Conservation (phyloP, 164 flowering plant species). For the Tinospora cordifolia region DNA sequence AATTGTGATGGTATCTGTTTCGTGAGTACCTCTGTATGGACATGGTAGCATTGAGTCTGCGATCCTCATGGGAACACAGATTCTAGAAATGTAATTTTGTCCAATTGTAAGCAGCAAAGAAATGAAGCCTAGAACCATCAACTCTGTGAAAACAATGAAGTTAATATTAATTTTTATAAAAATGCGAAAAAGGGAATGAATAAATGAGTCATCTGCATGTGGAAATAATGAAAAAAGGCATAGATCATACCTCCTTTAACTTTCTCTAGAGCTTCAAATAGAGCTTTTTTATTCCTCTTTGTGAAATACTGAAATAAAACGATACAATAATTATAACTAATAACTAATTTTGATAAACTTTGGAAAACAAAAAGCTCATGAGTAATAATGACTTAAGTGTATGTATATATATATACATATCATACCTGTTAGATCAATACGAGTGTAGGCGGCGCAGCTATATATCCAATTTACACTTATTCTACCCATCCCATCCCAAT, state of each 20-base stretch:
- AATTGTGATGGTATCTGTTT: constrained; percentile 10
- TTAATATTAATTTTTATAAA: no score
- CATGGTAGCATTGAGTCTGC: constrained; percentile 59
- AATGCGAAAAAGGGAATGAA: no score
- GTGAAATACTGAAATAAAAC: constrained; percentile 52
- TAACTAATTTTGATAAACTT: no score
- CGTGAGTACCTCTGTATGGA: constrained; percentile 15
- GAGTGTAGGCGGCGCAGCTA: no score
- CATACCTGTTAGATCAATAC: no score
- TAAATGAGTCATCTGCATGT: neutral
- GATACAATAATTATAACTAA: neutral
- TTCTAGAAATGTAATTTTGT: constrained; percentile 35
- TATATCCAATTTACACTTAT: no score
- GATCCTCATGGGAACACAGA: constrained; percentile 40
- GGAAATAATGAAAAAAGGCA: no score
- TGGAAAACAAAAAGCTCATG: no score
- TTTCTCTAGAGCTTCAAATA: constrained; percentile 83
- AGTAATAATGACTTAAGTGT: no score
- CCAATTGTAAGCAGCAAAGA: constrained; percentile 50
- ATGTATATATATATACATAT: no score
- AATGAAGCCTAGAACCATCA: constrained; percentile 71
- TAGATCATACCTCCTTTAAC: constrained; percentile 78
- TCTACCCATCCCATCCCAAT: no score
- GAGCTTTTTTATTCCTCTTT: constrained; percentile 54
- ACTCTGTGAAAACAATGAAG: constrained; percentile 32